Evolutionary conservation across 768 basidiomycete genomes (phyloP).

Genomic region (Candolleomyces efflorescens): DNA sequence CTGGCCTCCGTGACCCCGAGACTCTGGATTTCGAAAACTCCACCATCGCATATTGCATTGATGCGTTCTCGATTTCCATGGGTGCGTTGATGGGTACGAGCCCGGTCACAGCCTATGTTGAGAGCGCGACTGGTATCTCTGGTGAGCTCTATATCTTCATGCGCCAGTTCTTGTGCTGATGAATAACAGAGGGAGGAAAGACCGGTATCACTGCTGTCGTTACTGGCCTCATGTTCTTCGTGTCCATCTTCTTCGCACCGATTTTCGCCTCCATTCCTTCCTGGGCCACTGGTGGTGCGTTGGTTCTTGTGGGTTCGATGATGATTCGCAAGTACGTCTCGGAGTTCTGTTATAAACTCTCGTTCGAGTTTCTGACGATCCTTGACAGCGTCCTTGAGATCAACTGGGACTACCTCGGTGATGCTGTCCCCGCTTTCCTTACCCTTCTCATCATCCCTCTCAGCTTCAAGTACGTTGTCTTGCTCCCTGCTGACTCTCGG

Average conservation of each 20-base stretch:
- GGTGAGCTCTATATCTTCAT: slow-evolving; percentile 32
- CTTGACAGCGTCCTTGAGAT: slow-evolving; percentile 64
- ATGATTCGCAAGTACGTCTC: slow-evolving; percentile 83
- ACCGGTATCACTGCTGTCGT: slow-evolving; percentile 79
- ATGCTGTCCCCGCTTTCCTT: slow-evolving; percentile 84
- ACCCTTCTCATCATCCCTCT: slow-evolving; percentile 77
- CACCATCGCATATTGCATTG: slow-evolving; percentile 77
- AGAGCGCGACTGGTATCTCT: slow-evolving; percentile 77
- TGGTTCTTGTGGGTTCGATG: slow-evolving; percentile 82
- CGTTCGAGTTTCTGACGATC: neutral
- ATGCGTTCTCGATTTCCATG: slow-evolving; percentile 78
- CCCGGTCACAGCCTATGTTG: slow-evolving; percentile 80
- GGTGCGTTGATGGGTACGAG: slow-evolving; percentile 77
- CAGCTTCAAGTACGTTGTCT: slow-evolving; percentile 59
- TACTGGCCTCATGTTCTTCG: slow-evolving; percentile 71
- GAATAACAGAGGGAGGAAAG: slow-evolving; percentile 69
- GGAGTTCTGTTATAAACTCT: neutral
- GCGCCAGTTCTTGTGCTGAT: too few relatives aligned
- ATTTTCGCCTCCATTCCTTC: slow-evolving; percentile 84
- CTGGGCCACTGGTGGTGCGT: slow-evolving; percentile 85
- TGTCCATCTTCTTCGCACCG: slow-evolving; percentile 84
- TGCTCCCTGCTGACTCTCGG: neutral
- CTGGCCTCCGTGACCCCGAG: slow-evolving; percentile 79
- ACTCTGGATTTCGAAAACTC: slow-evolving; percentile 86
- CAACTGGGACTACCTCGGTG: slow-evolving; percentile 88